Conservation (phyloP, 257 asterid species). For the Plantago elongata region DNA sequence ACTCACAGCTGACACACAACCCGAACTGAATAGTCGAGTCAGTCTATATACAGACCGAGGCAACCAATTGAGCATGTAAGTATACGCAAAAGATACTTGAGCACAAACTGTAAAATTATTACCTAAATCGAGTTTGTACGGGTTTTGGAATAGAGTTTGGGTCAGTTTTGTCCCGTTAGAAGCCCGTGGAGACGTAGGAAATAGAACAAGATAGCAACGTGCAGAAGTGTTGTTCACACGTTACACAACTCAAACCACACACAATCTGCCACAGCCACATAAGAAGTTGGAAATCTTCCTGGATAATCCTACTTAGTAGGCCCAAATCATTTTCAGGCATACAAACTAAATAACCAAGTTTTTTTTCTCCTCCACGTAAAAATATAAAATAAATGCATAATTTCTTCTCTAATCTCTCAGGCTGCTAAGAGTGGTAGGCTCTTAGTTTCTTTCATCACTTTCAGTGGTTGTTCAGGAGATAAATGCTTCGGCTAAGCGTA, state of each 20-base stretch:
- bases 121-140: too few relatives aligned
- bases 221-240: slow-evolving; percentile 28
- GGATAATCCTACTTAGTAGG: slow-evolving; percentile 34
- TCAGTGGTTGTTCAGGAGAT: neutral
- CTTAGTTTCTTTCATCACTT: neutral
- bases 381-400: slow-evolving; percentile 21
- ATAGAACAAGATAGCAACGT: slow-evolving; percentile 18
- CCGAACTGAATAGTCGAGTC: too few relatives aligned
- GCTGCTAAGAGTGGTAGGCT: neutral
- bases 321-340: slow-evolving; percentile 17
- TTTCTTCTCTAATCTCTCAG: slow-evolving; percentile 21
- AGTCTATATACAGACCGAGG: too few relatives aligned
- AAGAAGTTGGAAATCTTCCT: slow-evolving; percentile 9
- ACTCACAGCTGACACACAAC: too few relatives aligned
- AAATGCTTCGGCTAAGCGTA: slow-evolving; percentile 47
- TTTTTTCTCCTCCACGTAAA: slow-evolving; percentile 45
- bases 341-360: slow-evolving; percentile 3
- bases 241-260: slow-evolving; percentile 26
- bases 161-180: neutral
- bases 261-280: slow-evolving; percentile 40
- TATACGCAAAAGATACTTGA: too few relatives aligned
- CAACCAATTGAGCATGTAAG: too few relatives aligned
- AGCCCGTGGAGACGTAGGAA: slow-evolving; percentile 29
- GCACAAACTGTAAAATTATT: too few relatives aligned
- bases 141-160: too few relatives aligned